These are phyloP conservation scores for Exophiala sp. DNA, from an alignment of 2,329 filamentous ascomycete genomes.

Conservation along the genomic window DNA sequence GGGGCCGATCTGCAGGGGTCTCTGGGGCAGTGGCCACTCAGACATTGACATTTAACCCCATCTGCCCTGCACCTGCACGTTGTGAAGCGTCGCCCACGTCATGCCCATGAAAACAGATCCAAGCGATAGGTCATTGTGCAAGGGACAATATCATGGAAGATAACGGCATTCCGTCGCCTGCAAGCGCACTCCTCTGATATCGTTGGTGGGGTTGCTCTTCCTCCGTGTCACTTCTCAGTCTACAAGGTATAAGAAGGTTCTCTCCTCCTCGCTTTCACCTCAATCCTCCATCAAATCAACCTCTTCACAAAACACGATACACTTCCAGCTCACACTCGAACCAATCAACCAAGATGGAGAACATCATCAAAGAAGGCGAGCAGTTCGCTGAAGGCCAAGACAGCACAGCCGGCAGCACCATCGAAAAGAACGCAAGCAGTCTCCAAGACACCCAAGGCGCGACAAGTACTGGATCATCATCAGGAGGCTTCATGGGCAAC, in stretches of 20 bases:
- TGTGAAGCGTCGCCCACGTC: too few species aligned
- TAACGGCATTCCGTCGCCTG: not conserved
- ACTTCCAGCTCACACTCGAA: not conserved
- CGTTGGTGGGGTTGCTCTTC: not conserved
- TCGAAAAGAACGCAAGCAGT: not conserved
- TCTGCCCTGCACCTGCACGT: too few species aligned
- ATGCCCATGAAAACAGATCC: too few species aligned
- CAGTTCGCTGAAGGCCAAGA: not conserved
- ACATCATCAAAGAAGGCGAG: not conserved
- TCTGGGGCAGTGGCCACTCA: too few species aligned
- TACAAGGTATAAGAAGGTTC: not conserved
- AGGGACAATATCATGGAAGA: not conserved
- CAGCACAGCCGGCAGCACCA: not conserved
- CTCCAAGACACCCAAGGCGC: not conserved
- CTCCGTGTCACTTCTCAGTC: not conserved
- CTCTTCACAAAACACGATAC: not conserved
- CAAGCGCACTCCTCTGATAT: not conserved
- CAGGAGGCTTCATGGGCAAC: not conserved
- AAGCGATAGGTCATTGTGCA: conserved; percentile 36
- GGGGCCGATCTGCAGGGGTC: too few species aligned
- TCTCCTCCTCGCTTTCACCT: not conserved
- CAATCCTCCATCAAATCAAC: not conserved
- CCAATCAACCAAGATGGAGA: not conserved
- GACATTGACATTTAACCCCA: too few species aligned
- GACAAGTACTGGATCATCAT: not conserved